Conservation (phyloP, 2,329 filamentous ascomycete species). For the Stenocarpella maydis region DNA sequence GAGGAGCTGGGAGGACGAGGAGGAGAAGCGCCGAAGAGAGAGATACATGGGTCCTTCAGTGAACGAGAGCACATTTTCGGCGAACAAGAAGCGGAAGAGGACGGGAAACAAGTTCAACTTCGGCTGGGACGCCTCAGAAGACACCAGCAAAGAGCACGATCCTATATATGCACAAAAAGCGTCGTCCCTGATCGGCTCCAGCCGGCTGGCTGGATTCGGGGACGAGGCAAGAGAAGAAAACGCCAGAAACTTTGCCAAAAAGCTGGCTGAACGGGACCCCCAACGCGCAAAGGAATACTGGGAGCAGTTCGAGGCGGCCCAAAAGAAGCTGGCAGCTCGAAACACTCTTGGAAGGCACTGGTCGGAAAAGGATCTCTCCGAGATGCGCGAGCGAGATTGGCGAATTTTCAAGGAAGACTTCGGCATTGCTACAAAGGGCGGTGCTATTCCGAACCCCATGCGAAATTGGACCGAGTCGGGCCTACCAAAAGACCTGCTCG, state of each 20-base stretch:
- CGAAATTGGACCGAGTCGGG: constrained; percentile 89
- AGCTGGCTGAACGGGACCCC: constrained; percentile 69
- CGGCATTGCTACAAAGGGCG: constrained; percentile 94
- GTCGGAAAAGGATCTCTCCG: constrained; percentile 89
- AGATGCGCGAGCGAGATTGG: constrained; percentile 98
- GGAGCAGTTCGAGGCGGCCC: constrained; percentile 82
- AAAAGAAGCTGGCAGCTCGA: constrained; percentile 71
- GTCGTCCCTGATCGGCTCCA: constrained; percentile 64
- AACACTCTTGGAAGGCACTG: constrained; percentile 90
- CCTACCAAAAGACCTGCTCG: constrained; percentile 78
- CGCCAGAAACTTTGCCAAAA: constrained; percentile 68
- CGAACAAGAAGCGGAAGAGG: constrained; percentile 92
- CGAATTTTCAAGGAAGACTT: constrained; percentile 99
- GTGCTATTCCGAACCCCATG: constrained; percentile 93
- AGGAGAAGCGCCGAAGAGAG: constrained; percentile 77
- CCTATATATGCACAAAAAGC: constrained; percentile 78
- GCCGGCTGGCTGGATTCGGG: constrained; percentile 56
- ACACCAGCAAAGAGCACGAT: constrained; percentile 86
- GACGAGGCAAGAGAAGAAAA: constrained; percentile 65
- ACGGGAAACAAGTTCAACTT: constrained; percentile 99
- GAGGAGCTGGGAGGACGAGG: constrained; percentile 66
- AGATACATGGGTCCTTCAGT: constrained; percentile 92
- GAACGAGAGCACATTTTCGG: constrained; percentile 85
- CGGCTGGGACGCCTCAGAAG: constrained; percentile 94
- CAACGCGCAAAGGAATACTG: constrained; percentile 78